Evolutionary conservation across 2,329 filamentous ascomycete genomes (phyloP), one percentile per base, ranked within the genome.

Genomic region (Phoma sp.): DNA sequence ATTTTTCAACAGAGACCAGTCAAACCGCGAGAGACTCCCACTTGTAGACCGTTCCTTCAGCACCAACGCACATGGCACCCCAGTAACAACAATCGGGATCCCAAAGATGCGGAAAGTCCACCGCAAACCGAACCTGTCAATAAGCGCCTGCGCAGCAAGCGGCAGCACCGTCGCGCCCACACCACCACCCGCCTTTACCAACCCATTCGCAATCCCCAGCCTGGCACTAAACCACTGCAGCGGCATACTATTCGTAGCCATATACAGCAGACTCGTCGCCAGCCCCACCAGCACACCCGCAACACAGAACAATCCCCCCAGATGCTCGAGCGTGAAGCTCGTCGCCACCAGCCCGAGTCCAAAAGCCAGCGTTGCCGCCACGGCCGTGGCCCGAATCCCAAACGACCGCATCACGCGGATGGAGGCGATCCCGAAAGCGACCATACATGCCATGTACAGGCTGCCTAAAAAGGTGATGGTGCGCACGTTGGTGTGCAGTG

Each of bases 391-490:
- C 4, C 79, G 75, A 2, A 80, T 75, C 0, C 85, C 85, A 7
- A 86, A 60, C 13, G 66, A 61, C 3, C 78, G 73, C 55, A 85
- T 79, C 6, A 86, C 45, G n/a, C 79, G 75, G 0, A 81, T 79
- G 58, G 82, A 83, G 7, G 81, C 58, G 4, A 86, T 75, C 0
- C 81, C 84, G 46, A 83, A 74, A 0, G 80, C 75, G 0, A 81
- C 80, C 30, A 83, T 79, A 49, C 80, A 76, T 0, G 82, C 78
- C 1, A 80, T 73, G 7, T 78, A 75, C 10, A 87, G 62, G 0
- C 80, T 83, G 2, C 84, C 85, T 2, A 87, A 81, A 57, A 86
- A 88, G 2, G 83, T 80, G 22, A 88, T 73, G 0, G 83, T 75
- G 0, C 77, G 77, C 0, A 60, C 59, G 14, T 57, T n/a, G 0